Conservation (phyloP, 768 basidiomycete genomes). For the Kockovaella imperatae region DNA sequence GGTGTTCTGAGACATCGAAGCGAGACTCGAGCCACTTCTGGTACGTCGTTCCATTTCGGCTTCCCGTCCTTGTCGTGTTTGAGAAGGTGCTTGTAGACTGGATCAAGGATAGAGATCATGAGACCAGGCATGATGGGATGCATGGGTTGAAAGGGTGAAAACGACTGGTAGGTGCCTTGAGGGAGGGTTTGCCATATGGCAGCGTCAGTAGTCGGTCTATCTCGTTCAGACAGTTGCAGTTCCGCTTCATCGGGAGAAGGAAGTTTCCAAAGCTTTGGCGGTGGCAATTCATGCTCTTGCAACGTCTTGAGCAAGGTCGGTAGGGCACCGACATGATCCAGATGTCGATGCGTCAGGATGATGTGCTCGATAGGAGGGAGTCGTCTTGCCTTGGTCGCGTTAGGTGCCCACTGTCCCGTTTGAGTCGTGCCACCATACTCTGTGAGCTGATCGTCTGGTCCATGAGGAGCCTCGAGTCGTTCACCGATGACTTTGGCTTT, state of each 20-base stretch:
- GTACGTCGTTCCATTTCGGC: conserved; percentile 34
- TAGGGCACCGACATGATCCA: conserved; percentile 75
- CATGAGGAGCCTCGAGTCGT: conserved; percentile 11
- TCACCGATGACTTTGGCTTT: conserved; percentile 14
- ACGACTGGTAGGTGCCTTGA: conserved; percentile 24
- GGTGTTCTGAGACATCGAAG: conserved; percentile 74
- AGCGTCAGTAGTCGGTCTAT: conserved; percentile 25
- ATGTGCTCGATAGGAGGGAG: conserved; percentile 71
- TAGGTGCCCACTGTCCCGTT: conserved; percentile 11
- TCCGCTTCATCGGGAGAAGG: conserved; percentile 27
- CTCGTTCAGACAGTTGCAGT: conserved; percentile 17
- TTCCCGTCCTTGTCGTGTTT: conserved; percentile 33
- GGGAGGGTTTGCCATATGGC: conserved; percentile 24
- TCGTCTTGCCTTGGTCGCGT: background rate
- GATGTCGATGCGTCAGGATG: conserved; percentile 83
- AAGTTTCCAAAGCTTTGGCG: conserved; percentile 46
- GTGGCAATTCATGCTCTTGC: conserved; percentile 50
- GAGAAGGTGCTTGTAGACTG: conserved; percentile 27
- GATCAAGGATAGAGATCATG: conserved; percentile 39
- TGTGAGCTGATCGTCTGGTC: conserved; percentile 5
- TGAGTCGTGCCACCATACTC: conserved; percentile 38
- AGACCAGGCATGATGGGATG: conserved; percentile 36
- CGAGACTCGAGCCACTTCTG: conserved; percentile 31
- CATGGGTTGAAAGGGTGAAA: conserved; percentile 33
- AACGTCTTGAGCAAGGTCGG: conserved; percentile 62